Evolutionary conservation across 352 stramenopile species (phyloP).

Genomic region (Phytophthora nicotianae): DNA sequence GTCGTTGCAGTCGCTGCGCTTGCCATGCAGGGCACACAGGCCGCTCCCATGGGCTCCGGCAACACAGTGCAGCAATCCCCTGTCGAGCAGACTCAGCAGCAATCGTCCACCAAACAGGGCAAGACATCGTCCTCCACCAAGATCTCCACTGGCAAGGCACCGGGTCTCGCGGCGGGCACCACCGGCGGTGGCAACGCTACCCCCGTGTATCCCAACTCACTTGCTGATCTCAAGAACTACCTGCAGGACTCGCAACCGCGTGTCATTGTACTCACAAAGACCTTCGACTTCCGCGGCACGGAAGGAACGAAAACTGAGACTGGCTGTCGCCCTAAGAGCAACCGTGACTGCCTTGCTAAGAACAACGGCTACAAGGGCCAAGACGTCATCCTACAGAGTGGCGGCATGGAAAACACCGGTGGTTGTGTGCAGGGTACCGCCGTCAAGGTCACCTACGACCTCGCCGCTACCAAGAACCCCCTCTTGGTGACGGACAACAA

Average conservation of each 20-base stretch:
- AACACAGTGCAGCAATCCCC: slow-evolving; percentile 7
- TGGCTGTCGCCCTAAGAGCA: slow-evolving; percentile 49
- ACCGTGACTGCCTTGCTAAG: slow-evolving; percentile 50
- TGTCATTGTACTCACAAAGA: slow-evolving; percentile 60
- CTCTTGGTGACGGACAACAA: slow-evolving; percentile 47
- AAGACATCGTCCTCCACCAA: slow-evolving; percentile 8
- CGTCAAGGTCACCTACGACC: slow-evolving; percentile 42
- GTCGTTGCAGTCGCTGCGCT: slow-evolving; percentile 28
- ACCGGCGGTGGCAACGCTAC: slow-evolving; percentile 48
- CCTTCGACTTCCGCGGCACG: slow-evolving; percentile 58
- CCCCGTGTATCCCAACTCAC: slow-evolving; percentile 46
- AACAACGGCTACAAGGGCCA: slow-evolving; percentile 63
- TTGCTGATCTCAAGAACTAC: slow-evolving; percentile 50
- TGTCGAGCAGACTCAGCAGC: slow-evolving; percentile 6
- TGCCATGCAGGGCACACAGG: slow-evolving; percentile 39
- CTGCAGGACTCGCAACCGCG: slow-evolving; percentile 43
- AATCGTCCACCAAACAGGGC: slow-evolving; percentile 7
- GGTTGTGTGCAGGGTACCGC: slow-evolving; percentile 45
- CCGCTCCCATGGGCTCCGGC: slow-evolving; percentile 9
- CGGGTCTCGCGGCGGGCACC: slow-evolving; percentile 27
- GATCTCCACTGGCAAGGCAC: slow-evolving; percentile 34
- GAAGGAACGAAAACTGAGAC: slow-evolving; percentile 54
- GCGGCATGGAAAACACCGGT: slow-evolving; percentile 55
- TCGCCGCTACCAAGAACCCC: slow-evolving; percentile 31
- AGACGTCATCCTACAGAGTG: slow-evolving; percentile 58